Conservation (phyloP, 768 basidiomycete genomes). For the Tylopilus vinaceipallidus region DNA sequence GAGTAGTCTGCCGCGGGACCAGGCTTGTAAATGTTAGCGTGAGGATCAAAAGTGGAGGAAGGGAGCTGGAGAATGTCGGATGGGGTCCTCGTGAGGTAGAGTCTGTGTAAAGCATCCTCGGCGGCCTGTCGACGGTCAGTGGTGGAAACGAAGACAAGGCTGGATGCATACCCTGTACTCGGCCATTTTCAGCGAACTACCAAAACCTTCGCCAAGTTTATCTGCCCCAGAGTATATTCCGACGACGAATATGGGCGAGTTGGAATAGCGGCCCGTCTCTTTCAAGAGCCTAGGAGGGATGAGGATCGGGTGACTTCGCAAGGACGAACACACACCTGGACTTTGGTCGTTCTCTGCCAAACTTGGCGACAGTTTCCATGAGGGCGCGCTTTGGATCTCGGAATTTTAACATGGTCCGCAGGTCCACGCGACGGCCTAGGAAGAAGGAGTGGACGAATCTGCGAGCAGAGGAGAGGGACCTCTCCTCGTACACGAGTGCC, state of each 20-base stretch:
- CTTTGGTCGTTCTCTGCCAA: slow-evolving; percentile 60
- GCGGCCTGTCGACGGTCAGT: slow-evolving; percentile 53
- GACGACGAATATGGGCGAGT: slow-evolving; percentile 93
- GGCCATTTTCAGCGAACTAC: slow-evolving; percentile 90
- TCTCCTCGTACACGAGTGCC: slow-evolving; percentile 84
- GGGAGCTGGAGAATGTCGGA: slow-evolving; percentile 67
- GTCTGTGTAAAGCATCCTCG: slow-evolving; percentile 78
- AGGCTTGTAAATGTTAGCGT: slow-evolving; percentile 52
- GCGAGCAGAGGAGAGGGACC: slow-evolving; percentile 82
- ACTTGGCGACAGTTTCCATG: slow-evolving; percentile 67
- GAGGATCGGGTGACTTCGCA: not conserved
- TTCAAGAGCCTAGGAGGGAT: slow-evolving; percentile 64
- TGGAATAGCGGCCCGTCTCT: slow-evolving; percentile 89
- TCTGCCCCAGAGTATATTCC: slow-evolving; percentile 83
- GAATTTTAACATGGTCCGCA: slow-evolving; percentile 78
- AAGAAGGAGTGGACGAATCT: slow-evolving; percentile 89
- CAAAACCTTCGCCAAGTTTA: slow-evolving; percentile 93
- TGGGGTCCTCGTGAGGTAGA: slow-evolving; percentile 80
- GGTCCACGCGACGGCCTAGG: slow-evolving; percentile 80
- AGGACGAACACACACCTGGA: slow-evolving; percentile 50
- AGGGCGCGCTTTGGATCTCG: slow-evolving; percentile 78
- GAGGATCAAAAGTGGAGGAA: slow-evolving; percentile 67
- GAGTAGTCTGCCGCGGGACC: slow-evolving; percentile 47
- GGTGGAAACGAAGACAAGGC: not conserved
- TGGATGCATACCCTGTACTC: slow-evolving; percentile 71